Base-by-base conservation (phyloP, 2,329 filamentous ascomycete genomes). In the Alternaria sp. region DNA sequence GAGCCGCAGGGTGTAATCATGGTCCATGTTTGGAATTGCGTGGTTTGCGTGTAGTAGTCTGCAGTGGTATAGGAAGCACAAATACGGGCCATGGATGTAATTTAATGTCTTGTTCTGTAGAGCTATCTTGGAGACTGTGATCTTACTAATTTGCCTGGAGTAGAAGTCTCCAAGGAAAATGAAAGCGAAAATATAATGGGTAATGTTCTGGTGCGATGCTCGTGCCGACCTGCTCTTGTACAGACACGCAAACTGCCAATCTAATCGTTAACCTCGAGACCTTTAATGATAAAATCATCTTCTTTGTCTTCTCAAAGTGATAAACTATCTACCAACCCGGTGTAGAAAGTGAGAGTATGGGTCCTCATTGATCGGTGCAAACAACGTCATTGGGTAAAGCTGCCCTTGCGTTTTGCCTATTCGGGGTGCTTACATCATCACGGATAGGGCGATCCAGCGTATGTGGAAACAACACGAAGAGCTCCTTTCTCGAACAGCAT, bases 401-500 rank as follows among this genome's bases (percentile, higher is more conserved):
- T 58, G 29, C 45, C 39, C 28, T 42, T 42, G 41, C 51, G 55
- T 58, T 63, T 45, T 58, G 23, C 57, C 55, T 26, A 23, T 54
- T 59, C 42, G 41, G 57, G 58, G 34, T 39, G 40, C 55, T 54
- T 54, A 57, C 36, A 44, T 57, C 57, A 63, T 58, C 62, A 52
- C 17, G 17, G 17, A 17, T 48, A 51, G 52, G 56, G 48, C 55
- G 54, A 41, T 56, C 51, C 52, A 61, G 63, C 62, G 62, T 67
- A 67, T 63, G 62, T 65, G 62, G 60, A 65, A 63, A 65, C 58
- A 65, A 67, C 64, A 65, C 64, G 58, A 60, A 58, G 53, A 66
- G 64, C 64, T 67, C 64, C 64, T 67, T 65, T 65, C 64, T 63
- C 58, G 49, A 67, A 56, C 58, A 68, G 66, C 68, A 74, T 63